Evolutionary conservation across 495 filamentous ascomycete genomes (phyloP).

Genomic region (Penicillium arizonense): DNA sequence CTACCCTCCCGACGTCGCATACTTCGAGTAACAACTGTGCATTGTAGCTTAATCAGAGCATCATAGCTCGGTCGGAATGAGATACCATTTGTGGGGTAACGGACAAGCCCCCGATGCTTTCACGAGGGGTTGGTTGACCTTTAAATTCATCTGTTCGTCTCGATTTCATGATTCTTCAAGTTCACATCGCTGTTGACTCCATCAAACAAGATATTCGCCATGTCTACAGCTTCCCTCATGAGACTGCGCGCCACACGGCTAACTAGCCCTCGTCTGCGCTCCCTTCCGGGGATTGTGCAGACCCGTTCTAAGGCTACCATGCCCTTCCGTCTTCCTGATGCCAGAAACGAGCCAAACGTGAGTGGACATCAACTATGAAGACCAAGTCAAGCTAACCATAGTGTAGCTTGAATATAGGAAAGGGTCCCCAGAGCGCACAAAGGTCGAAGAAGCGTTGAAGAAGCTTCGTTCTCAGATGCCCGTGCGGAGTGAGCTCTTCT

Average conservation of each 20-base stretch:
- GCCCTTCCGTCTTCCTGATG: conserved; percentile 35
- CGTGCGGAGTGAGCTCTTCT: conserved; percentile 49
- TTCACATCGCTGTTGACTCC: conserved; percentile 1
- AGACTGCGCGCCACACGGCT: conserved; percentile 18
- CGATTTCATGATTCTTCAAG: not conserved
- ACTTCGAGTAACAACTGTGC: not conserved
- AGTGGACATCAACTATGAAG: conserved; percentile 7
- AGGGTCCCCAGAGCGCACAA: conserved; percentile 66
- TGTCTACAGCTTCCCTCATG: conserved; percentile 21
- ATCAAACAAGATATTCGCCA: conserved; percentile 1
- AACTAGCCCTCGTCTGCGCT: conserved; percentile 13
- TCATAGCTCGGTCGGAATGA: not conserved
- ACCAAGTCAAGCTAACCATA: not conserved
- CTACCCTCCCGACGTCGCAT: conserved; percentile 1
- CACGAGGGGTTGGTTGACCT: conserved; percentile 1
- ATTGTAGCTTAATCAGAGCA: not conserved
- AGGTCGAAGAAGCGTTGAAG: conserved; percentile 62
- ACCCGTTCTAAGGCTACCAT: conserved; percentile 28
- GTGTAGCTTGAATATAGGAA: conserved; percentile 69
- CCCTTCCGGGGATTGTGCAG: conserved; percentile 13
- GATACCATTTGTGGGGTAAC: conserved; percentile 4
- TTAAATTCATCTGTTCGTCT: not conserved
- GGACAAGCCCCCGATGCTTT: conserved; percentile 2
- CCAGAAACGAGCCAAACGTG: conserved; percentile 39
- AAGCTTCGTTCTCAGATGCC: conserved; percentile 45